These are phyloP conservation scores for Wilcoxina mikolae DNA, from an alignment of 495 filamentous ascomycete species.

Conservation along the genomic window DNA sequence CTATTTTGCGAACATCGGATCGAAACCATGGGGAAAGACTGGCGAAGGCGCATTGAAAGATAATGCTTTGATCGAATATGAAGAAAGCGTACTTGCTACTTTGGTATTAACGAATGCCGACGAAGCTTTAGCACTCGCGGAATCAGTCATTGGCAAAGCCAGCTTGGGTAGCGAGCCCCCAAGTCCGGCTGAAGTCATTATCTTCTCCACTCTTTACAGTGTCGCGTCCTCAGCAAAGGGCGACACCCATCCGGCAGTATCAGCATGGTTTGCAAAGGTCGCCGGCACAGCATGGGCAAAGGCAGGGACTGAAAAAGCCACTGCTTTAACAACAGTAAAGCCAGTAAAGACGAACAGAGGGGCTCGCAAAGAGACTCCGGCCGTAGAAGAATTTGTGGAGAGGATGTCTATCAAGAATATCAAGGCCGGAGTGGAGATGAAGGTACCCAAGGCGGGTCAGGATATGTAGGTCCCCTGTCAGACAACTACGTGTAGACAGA, in stretches of 20 bases:
- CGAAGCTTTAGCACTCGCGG: background rate
- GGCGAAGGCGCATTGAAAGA: constrained; percentile 17
- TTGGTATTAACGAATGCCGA: background rate
- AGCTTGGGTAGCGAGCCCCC: constrained; percentile 8
- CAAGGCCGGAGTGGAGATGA: constrained; percentile 21
- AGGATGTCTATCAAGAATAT: constrained; percentile 13
- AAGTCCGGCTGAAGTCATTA: constrained; percentile 25
- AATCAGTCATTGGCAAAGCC: constrained; percentile 4
- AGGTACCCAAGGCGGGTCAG: constrained; percentile 16
- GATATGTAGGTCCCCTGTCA: constrained; percentile 13
- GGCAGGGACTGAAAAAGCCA: constrained; percentile 23
- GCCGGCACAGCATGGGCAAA: constrained; percentile 21
- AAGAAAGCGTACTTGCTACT: constrained; percentile 14
- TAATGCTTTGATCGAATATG: constrained; percentile 27
- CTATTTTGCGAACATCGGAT: constrained; percentile 20
- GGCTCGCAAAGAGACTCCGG: background rate
- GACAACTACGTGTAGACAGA: background rate
- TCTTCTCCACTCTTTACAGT: constrained; percentile 27
- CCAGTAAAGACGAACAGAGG: constrained; percentile 14
- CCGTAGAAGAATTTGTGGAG: constrained; percentile 9
- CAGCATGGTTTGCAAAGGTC: constrained; percentile 20
- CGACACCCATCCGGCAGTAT: constrained; percentile 11
- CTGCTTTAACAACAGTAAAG: constrained; percentile 15
- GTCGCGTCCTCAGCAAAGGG: constrained; percentile 12
- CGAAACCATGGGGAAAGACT: constrained; percentile 20